Evolutionary conservation across 1,284 basidiomycete species (phyloP).

Genomic region (Fistulinella cinereoalba): DNA sequence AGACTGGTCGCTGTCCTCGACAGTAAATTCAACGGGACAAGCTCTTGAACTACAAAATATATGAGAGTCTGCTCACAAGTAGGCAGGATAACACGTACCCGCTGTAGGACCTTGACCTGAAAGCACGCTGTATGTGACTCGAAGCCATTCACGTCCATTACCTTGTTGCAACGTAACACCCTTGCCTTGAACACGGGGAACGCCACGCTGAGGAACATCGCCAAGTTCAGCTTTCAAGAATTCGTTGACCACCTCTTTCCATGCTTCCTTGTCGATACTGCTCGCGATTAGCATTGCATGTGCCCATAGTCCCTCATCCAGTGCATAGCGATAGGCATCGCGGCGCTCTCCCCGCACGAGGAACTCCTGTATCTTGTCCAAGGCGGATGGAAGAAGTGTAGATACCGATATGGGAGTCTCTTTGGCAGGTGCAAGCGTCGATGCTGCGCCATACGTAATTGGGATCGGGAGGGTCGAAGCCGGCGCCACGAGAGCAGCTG

Average conservation of each 20-base stretch:
- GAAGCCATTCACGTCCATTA: constrained; percentile 68
- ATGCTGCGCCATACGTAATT: constrained; percentile 18
- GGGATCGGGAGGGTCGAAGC: constrained; percentile 18
- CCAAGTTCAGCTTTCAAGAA: constrained; percentile 83
- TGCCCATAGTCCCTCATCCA: constrained; percentile 88
- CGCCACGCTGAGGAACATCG: constrained; percentile 21
- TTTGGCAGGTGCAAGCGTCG: constrained; percentile 22
- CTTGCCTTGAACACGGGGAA: constrained; percentile 16
- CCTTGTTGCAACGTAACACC: constrained; percentile 17
- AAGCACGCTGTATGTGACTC: constrained; percentile 83
- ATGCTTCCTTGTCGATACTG: constrained; percentile 89
- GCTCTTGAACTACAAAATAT: constrained; percentile 63
- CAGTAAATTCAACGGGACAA: constrained; percentile 61
- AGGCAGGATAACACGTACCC: constrained; percentile 45
- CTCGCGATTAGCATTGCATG: constrained; percentile 96
- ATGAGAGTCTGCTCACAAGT: constrained; percentile 1
- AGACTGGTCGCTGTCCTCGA: constrained; percentile 38
- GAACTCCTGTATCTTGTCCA: constrained; percentile 79
- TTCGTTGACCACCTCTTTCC: constrained; percentile 87
- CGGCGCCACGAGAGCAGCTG: constrained; percentile 17
- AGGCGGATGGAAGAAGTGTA: constrained; percentile 52
- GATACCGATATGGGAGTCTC: constrained; percentile 49
- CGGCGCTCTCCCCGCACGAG: constrained; percentile 82
- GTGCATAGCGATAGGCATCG: constrained; percentile 85
- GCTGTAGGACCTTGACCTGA: constrained; percentile 79